A percentile compares a stretch with the other conserved stretches of the same genome.
These are phyloP conservation scores for Physcomitrellopsis africana DNA, from an alignment of 225 moss, liverwort and hornwort genomes.

Conservation along the genomic window DNA sequence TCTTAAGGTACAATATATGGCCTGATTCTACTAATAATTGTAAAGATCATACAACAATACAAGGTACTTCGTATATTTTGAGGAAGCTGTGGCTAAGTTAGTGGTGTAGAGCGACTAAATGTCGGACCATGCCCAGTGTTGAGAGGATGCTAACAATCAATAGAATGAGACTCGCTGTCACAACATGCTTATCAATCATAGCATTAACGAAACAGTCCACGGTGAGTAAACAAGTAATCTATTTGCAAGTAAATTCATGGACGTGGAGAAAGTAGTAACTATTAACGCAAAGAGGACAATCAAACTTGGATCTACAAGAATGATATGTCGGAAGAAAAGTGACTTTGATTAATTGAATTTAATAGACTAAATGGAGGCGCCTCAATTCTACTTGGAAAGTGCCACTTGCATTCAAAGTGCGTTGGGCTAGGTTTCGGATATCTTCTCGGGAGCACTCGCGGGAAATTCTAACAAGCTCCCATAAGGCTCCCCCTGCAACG, in stretches of 20 bases:
- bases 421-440: constrained; percentile 94
- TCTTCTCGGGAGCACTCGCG: constrained; percentile 97
- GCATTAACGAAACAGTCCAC: constrained; percentile 12
- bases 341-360: constrained; percentile 23
- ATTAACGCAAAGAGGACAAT: constrained; percentile 30
- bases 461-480: constrained; percentile 94
- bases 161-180: not conserved
- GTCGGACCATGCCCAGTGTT: not conserved
- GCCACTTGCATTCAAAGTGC: constrained; percentile 85
- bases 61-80: no score
- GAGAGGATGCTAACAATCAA: not conserved
- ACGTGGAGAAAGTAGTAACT: constrained; percentile 13
- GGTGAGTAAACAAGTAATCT: constrained; percentile 18
- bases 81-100: not conserved
- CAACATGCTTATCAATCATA: constrained; percentile 4
- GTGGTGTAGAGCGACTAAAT: not conserved
- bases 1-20: no score
- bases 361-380: constrained; percentile 75
- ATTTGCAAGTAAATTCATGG: constrained; percentile 11
- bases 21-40: no score
- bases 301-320: constrained; percentile 8
- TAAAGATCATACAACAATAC: no score
- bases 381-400: constrained; percentile 96
- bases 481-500: constrained; percentile 89
- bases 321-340: constrained; percentile 21